These are phyloP conservation scores for Pichia sp. DNA, from an alignment of 1,139 yeast genomes.

Conservation along the genomic window DNA sequence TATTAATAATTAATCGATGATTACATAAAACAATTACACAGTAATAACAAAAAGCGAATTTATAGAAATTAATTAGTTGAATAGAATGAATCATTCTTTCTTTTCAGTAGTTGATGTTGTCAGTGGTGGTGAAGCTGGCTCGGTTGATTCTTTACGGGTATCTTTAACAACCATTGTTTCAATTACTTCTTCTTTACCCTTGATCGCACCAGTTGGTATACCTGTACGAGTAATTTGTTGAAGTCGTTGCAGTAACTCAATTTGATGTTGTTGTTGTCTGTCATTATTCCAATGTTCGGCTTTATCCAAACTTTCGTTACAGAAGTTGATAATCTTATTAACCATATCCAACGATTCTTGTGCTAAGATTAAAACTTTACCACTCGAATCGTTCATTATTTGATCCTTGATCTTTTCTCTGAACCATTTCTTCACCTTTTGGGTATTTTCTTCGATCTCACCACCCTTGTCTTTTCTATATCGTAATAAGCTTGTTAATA, in stretches of 20 bases:
- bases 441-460: conserved; percentile 10
- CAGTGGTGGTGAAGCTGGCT: no score
- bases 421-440: conserved; percentile 27
- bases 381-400: conserved; percentile 43
- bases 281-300: conserved; percentile 72
- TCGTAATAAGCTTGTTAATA: conserved; percentile 27
- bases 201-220: background rate
- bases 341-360: conserved; percentile 91
- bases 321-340: conserved; percentile 74
- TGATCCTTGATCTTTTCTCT: conserved; percentile 28
- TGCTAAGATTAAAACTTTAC: conserved; percentile 75
- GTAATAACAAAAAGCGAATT: no score
- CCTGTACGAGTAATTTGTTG: conserved; percentile 22
- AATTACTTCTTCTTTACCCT: conserved; percentile 5
- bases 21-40: no score
- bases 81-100: no score
- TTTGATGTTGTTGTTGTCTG: conserved; percentile 28
- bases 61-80: no score
- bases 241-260: conserved; percentile 25
- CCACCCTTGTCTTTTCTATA: conserved; percentile 20
- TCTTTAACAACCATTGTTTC: conserved; percentile 12
- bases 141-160: background rate
- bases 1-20: no score
- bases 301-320: conserved; percentile 76
- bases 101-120: no score